These are phyloP conservation scores for Aegilops umbellulata DNA, from an alignment of 176 grass and related monocot species.

Conservation along the genomic window DNA sequence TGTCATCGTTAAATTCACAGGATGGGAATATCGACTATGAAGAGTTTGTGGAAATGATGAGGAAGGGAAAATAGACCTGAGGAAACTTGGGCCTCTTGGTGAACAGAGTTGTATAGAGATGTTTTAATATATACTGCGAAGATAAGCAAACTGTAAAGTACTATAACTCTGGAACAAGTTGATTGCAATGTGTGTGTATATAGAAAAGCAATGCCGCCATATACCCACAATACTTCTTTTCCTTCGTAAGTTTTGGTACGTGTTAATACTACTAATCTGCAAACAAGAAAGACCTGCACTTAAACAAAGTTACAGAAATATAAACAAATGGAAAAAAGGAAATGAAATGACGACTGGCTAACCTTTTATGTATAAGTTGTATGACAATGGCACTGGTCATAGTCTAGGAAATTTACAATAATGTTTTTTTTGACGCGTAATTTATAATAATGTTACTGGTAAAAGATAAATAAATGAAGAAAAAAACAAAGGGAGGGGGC, in stretches of 20 bases:
- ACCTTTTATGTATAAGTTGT: slow-evolving; percentile 18
- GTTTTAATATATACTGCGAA: slow-evolving; percentile 17
- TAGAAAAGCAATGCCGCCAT: neutral
- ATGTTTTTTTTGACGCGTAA: too few species aligned
- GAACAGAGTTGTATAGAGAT: slow-evolving; percentile 25
- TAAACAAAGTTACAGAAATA: neutral
- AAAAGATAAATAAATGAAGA: slow-evolving; percentile 22
- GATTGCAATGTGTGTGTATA: neutral
- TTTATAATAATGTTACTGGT: slow-evolving; percentile 24
- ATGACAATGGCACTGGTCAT: neutral
- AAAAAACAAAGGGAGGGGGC: neutral
- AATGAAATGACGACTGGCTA: slow-evolving; percentile 21
- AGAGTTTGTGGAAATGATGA: slow-evolving; percentile 88
- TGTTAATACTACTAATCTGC: neutral
- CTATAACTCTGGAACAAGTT: slow-evolving; percentile 27
- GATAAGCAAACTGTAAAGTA: neutral
- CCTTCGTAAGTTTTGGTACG: neutral
- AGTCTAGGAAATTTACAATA: neutral
- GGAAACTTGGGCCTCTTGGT: slow-evolving; percentile 15
- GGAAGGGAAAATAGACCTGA: slow-evolving; percentile 54
- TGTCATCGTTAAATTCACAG: slow-evolving; percentile 28
- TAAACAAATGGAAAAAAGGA: neutral
- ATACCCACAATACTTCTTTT: neutral
- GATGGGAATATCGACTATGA: slow-evolving; percentile 78
- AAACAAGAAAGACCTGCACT: neutral